Percentiles rank a stretch among this genome's conserved stretches.
Evolutionary conservation across 192 early-diverging fungal species (phyloP).

Genomic region (Thamnidium elegans): DNA sequence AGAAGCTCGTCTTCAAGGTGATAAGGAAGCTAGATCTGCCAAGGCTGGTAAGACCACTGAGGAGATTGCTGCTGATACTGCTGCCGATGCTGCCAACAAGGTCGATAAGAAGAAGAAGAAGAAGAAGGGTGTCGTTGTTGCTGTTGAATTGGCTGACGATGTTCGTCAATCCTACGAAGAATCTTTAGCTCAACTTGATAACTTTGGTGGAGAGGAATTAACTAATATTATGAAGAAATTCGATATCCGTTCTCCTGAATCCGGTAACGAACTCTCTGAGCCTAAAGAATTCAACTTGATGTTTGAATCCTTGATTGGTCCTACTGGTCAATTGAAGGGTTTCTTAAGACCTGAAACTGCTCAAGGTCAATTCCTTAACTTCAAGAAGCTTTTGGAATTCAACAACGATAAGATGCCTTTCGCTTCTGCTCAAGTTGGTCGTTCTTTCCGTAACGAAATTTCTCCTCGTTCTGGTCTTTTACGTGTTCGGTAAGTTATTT

Average conservation of each 20-base stretch:
- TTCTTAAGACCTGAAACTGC: conserved; percentile 99
- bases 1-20: conserved; percentile 85
- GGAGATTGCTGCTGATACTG: not conserved
- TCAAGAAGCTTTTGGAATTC: conserved; percentile 93
- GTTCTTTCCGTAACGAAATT: conserved; percentile 99
- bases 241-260: conserved; percentile 88
- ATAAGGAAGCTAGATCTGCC: conserved; percentile 63
- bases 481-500: conserved; percentile 75
- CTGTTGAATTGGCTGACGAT: conserved; percentile 59
- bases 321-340: conserved; percentile 91
- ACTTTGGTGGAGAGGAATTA: conserved; percentile 86
- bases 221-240: conserved; percentile 78
- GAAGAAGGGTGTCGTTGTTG: conserved; percentile 62
- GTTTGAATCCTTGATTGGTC: conserved; percentile 98
- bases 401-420: conserved; percentile 99
- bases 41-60: conserved; percentile 40
- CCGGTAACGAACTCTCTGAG: conserved; percentile 85
- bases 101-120: conserved; percentile 72
- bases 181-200: conserved; percentile 92
- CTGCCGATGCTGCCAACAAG: conserved; percentile 33
- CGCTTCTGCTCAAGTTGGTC: conserved; percentile 96
- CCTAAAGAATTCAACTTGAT: conserved; percentile 98
- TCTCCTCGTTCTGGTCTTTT: conserved; percentile 92
- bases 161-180: conserved; percentile 72
- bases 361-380: conserved; percentile 99